Conservation (phyloP, 2,329 filamentous ascomycete species). For the Penicillium sp. region DNA sequence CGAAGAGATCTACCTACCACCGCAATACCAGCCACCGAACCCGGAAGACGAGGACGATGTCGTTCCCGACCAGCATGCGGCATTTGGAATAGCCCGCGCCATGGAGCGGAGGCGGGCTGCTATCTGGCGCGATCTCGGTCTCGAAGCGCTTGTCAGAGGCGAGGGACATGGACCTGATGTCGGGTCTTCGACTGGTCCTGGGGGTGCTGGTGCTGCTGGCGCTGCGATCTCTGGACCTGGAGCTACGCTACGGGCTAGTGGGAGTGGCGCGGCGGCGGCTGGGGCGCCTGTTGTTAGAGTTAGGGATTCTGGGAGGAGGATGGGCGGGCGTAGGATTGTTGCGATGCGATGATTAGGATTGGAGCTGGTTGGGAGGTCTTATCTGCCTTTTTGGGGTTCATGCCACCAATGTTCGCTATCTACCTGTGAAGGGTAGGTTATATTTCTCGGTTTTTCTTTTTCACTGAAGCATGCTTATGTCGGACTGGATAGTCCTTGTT, state of each 20-base stretch:
- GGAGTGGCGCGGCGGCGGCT: constrained; percentile 19
- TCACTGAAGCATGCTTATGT: constrained; percentile 19
- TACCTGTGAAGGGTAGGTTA: background rate
- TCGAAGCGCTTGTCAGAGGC: constrained; percentile 51
- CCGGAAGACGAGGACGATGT: constrained; percentile 68
- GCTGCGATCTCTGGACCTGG: constrained; percentile 15
- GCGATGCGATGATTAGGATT: constrained; percentile 27
- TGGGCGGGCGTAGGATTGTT: constrained; percentile 40
- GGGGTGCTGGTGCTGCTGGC: constrained; percentile 23
- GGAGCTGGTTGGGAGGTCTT: background rate
- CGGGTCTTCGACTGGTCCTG: constrained; percentile 14
- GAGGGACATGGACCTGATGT: constrained; percentile 21
- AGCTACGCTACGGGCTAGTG: constrained; percentile 20
- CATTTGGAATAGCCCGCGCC: constrained; percentile 64
- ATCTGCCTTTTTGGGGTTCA: background rate
- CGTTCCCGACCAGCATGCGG: constrained; percentile 66
- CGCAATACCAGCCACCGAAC: constrained; percentile 62
- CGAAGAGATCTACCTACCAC: constrained; percentile 61
- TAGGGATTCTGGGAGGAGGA: constrained; percentile 33
- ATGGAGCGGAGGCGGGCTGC: constrained; percentile 56
- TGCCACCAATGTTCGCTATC: background rate
- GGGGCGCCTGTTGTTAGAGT: constrained; percentile 25
- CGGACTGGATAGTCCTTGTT: background rate
- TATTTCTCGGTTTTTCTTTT: constrained; percentile 5
- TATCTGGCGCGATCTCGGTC: constrained; percentile 60